Evolutionary conservation across 1,139 yeast species (phyloP), one percentile per base, ranked within the genome.

Genomic region (Kurtzmaniella natalensis): DNA sequence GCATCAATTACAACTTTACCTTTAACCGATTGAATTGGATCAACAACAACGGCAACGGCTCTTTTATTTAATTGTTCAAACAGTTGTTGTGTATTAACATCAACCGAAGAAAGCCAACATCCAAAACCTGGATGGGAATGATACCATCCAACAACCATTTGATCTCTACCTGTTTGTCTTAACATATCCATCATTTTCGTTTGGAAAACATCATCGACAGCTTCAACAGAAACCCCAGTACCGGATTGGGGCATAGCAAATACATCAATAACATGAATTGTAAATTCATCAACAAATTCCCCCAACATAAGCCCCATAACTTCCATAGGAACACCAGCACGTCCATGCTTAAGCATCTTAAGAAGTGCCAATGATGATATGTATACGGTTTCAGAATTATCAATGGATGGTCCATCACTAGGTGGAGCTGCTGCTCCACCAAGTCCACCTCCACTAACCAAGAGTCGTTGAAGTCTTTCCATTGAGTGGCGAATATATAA

Each of bases 311-410:
- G 73, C 3, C 99, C 99, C 99, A 94, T 94, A 33, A 94, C 99
- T 67, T 94, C 99, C 99, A 94, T 94, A 13, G 99, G 99, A 36
- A 94, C 98, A 55, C 99, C 99, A 1, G 98, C 97, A 53, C 97
- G 75, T 30, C 98, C 97, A 56, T 92, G 98, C 61, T 89, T 92
- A 54, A 92, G 76, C 98, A 92, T 92, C 61, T 94, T 94, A 43
- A 94, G 71, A 39, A 94, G 68, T 2, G 99, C 99, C 50, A 94
- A 72, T 25, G 97, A 88, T 24, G 98, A 92, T 39, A 94, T 88
- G 61, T 92, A 88, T 7, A 92, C 96, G 1, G 97, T 89, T 63
- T 92, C 98, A 23, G 95, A 83, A 51, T 92, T 89, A 61, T 92
- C 98, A 38, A 89, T 86, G 28, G 86, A 83, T 8, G 94, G 89